Percentiles rank a stretch among this genome's conserved stretches.
phyloP scores from a whole-genome alignment of 2,329 filamentous ascomycete genomes.

The Huntiella bhutanensis region DNA sequence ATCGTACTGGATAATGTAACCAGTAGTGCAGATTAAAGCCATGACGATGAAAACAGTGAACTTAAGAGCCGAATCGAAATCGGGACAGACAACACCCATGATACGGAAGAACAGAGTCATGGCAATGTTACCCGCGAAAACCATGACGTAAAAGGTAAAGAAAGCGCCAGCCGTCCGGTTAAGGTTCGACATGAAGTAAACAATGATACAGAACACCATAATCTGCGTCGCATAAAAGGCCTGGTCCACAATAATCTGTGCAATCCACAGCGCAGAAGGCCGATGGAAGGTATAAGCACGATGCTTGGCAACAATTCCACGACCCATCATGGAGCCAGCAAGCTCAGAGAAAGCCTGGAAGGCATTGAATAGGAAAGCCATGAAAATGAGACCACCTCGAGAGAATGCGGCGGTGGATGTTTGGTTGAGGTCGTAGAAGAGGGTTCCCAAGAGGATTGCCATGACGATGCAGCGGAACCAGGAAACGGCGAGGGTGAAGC shows the following conservation, averaged over 20 bases:
- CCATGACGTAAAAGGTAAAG: constrained; percentile 57
- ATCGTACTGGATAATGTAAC: constrained; percentile 68
- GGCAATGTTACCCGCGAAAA: constrained; percentile 47
- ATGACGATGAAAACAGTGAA: constrained; percentile 64
- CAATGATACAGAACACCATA: constrained; percentile 51
- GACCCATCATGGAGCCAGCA: constrained; percentile 53
- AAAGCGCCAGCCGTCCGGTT: constrained; percentile 54
- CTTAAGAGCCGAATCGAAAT: constrained; percentile 75
- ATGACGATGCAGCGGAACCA: constrained; percentile 53
- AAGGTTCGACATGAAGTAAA: constrained; percentile 62
- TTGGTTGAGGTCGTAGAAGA: constrained; percentile 52
- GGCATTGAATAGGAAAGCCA: constrained; percentile 67
- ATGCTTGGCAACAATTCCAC: constrained; percentile 68
- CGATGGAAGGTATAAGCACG: constrained; percentile 67
- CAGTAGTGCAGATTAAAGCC: constrained; percentile 61
- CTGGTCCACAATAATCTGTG: constrained; percentile 62
- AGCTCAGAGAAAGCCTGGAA: constrained; percentile 72
- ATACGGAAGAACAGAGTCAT: constrained; percentile 67
- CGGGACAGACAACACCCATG: constrained; percentile 54
- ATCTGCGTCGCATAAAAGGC: constrained; percentile 54
- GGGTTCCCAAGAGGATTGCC: constrained; percentile 60
- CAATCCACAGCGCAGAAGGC: constrained; percentile 66
- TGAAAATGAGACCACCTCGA: constrained; percentile 64
- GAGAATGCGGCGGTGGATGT: constrained; percentile 56
- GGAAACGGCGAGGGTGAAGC: constrained; percentile 53